phyloP scores from a whole-genome alignment of 2,329 filamentous ascomycete genomes.

The Chaetoscypha palmicola region DNA sequence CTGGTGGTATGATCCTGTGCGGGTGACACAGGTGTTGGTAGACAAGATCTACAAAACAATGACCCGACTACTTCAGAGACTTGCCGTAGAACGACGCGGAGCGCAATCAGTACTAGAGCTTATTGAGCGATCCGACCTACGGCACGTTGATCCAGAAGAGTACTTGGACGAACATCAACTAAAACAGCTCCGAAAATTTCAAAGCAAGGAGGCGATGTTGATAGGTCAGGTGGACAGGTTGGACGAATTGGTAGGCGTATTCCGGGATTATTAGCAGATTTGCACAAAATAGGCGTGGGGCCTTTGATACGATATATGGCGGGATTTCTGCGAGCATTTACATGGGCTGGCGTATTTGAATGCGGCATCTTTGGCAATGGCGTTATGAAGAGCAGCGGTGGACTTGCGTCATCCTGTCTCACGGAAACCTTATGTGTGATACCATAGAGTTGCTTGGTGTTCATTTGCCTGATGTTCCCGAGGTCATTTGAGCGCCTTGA shows the following conservation, averaged over 20 bases:
- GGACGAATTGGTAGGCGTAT: constrained; percentile 76
- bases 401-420: constrained; percentile 1
- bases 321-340: constrained; percentile 11
- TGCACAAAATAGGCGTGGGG: neutral
- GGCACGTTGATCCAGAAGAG: constrained; percentile 68
- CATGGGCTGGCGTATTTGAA: constrained; percentile 18
- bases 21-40: constrained; percentile 62
- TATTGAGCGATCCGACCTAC: constrained; percentile 77
- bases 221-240: constrained; percentile 71
- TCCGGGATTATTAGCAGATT: constrained; percentile 63
- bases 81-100: constrained; percentile 66
- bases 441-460: constrained; percentile 9
- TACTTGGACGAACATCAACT: constrained; percentile 71
- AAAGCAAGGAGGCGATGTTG: constrained; percentile 64
- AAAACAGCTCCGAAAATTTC: constrained; percentile 50
- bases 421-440: constrained; percentile 7
- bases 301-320: constrained; percentile 10
- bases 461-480: no score
- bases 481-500: neutral
- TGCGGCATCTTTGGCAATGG: constrained; percentile 14
- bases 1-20: constrained; percentile 80
- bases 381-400: constrained; percentile 10
- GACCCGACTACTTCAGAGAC: constrained; percentile 74
- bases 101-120: constrained; percentile 70
- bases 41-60: constrained; percentile 86